phyloP scores from a whole-genome alignment of 1,139 yeast genomes.

The Hyphopichia pseudoburtonii region DNA sequence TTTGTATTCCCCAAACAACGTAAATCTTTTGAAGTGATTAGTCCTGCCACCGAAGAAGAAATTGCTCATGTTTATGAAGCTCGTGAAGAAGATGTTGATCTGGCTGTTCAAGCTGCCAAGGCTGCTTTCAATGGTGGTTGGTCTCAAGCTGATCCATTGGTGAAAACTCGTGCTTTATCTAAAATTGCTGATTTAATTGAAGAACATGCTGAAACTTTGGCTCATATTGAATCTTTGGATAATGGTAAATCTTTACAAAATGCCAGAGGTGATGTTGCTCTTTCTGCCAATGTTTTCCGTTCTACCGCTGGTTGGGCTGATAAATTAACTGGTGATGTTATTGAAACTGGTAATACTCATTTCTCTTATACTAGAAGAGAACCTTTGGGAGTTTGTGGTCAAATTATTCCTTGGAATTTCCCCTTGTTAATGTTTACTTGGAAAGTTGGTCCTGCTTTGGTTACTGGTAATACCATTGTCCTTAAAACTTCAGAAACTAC shows the following conservation, averaged over 20 bases:
- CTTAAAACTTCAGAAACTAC: conserved; percentile 83
- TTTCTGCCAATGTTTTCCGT: conserved; percentile 60
- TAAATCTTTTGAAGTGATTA: conserved; percentile 57
- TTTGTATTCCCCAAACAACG: conserved; percentile 40
- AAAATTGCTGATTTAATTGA: conserved; percentile 68
- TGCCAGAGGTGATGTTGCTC: conserved; percentile 56
- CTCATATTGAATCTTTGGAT: conserved; percentile 73
- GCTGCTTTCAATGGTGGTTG: conserved; percentile 55
- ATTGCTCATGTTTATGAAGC: conserved; percentile 72
- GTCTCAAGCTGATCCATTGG: conserved; percentile 40
- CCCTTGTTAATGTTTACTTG: conserved; percentile 82
- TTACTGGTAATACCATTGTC: conserved; percentile 78
- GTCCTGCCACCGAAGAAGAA: conserved; percentile 68
- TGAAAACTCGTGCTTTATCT: conserved; percentile 52
- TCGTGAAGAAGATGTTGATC: conserved; percentile 64
- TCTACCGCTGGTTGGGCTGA: conserved; percentile 88
- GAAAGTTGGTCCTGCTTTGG: conserved; percentile 85
- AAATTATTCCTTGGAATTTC: conserved; percentile 87
- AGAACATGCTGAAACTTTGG: conserved; percentile 55
- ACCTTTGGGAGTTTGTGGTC: conserved; percentile 81
- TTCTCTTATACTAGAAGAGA: conserved; percentile 61
- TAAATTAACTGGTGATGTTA: conserved; percentile 66
- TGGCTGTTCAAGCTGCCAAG: conserved; percentile 78
- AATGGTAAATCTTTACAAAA: conserved; percentile 73
- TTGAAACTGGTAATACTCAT: conserved; percentile 61